Conservation (phyloP, 257 asterid species). For the Petunia axillaris region DNA sequence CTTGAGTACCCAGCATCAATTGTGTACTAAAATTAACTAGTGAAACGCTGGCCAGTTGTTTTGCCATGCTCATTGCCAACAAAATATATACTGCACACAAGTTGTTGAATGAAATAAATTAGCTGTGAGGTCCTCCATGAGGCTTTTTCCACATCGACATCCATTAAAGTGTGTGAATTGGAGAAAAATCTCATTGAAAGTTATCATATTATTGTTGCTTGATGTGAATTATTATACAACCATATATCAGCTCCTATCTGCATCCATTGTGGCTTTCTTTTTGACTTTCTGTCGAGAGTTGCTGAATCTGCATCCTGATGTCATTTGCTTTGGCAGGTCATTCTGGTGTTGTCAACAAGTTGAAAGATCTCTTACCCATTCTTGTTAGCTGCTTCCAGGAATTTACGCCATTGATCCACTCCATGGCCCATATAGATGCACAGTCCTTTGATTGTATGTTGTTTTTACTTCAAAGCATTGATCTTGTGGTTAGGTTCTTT, state of each 20-base stretch:
- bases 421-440: slow-evolving; percentile 49
- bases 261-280: neutral
- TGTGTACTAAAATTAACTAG: neutral
- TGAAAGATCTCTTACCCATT: slow-evolving; percentile 71
- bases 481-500: slow-evolving; percentile 56
- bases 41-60: neutral
- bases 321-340: slow-evolving; percentile 55
- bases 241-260: neutral
- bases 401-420: slow-evolving; percentile 54
- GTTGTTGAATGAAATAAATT: neutral
- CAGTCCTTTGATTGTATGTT: slow-evolving; percentile 83
- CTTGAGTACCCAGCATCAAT: neutral
- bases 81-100: neutral
- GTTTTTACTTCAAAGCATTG: slow-evolving; percentile 74
- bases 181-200: neutral
- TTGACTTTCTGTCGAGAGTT: neutral
- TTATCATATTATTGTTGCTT: neutral
- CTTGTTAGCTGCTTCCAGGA: slow-evolving; percentile 74
- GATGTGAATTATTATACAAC: neutral
- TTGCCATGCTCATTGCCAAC: neutral
- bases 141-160: neutral
- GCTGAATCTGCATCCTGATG: slow-evolving; percentile 11
- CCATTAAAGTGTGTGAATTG: neutral
- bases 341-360: slow-evolving; percentile 50
- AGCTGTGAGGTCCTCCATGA: neutral